A percentile compares a stretch with the other conserved stretches of the same genome.
phyloP scores from a whole-genome alignment of 352 stramenopile species.

The Phytopythium delawarense region DNA sequence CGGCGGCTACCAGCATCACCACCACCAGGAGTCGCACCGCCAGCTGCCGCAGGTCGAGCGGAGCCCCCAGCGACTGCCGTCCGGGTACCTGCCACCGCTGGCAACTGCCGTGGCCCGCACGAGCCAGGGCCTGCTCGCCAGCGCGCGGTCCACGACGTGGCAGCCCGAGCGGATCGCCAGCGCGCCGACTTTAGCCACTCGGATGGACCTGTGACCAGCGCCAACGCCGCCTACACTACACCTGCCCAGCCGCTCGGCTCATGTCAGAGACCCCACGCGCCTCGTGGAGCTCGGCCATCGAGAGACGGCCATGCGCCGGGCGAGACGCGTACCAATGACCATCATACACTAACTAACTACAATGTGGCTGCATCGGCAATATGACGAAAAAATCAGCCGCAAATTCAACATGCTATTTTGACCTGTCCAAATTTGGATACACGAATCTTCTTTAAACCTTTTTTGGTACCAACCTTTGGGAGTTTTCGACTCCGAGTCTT shows the following conservation, averaged over 20 bases:
- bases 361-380: too few species aligned
- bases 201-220: slow-evolving; percentile 5
- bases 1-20: slow-evolving; percentile 1
- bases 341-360: not conserved
- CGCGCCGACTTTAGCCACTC: not conserved
- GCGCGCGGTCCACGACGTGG: slow-evolving; percentile 20
- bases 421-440: too few species aligned
- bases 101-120: slow-evolving; percentile 30
- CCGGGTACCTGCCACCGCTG: slow-evolving; percentile 27
- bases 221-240: not conserved
- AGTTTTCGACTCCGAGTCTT: too few species aligned
- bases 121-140: slow-evolving; percentile 21
- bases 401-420: too few species aligned
- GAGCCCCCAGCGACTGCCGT: slow-evolving; percentile 7
- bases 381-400: too few species aligned
- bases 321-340: not conserved
- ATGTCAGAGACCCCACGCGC: not conserved
- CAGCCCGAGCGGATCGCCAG: slow-evolving; percentile 15
- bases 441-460: too few species aligned
- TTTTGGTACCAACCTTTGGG: too few species aligned
- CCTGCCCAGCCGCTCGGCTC: not conserved
- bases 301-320: not conserved
- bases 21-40: not conserved
- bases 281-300: not conserved
- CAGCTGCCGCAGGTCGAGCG: slow-evolving; percentile 1